Evolutionary conservation across 2,329 filamentous ascomycete genomes (phyloP), one percentile per base, ranked within the genome.

Genomic region (Nakataea oryzae): DNA sequence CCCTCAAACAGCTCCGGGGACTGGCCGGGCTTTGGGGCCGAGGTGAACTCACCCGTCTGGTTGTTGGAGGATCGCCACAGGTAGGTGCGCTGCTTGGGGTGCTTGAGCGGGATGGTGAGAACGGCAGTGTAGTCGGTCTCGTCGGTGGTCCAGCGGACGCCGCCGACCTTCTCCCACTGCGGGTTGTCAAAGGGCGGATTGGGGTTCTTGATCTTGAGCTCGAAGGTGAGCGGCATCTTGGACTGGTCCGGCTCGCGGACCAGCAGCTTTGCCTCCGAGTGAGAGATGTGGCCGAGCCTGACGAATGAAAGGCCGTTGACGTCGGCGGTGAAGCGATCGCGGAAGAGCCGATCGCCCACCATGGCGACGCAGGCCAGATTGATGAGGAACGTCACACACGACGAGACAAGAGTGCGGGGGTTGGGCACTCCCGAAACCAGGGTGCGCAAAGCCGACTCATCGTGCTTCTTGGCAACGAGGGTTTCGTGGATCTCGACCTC

Each of bases 51-150:
- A 58, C 95, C 95, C 0, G 86, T 86, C 69, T 93, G 88, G 70
- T 95, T 93, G 71, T 95, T 96, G 0, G 92, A 96, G 1, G 93
- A 86, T 9, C 82, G 81, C 81, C 95, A 99, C 68, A 91, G 86
- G 70, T 97, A 99, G 1, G 79, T 78, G 3, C 86, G 89, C 67
- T 91, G 88, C 13, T 90, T 83, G 11, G 82, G 80, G 65, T 93
- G 79, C 29, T 72, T 75, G 17, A 89, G 76, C 0, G 83, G 81
- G 50, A 97, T 79, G 0, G 79, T 84, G 14, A 97, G 75, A 0
- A 86, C 81, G 6, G 84, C 80, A 0, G 93, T 97, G 69, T 86
- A 97, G 73, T 99, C 95, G 0, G 91, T 95, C 24, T 85, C 84
- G 61, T 93, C 85, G 57, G 83, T 83, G 0, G 96, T 86, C 72